A percentile compares a stretch with the other conserved stretches of the same genome.
These are phyloP conservation scores for Pleurotus tuoliensis DNA, from an alignment of 768 basidiomycete species.

Conservation along the genomic window DNA sequence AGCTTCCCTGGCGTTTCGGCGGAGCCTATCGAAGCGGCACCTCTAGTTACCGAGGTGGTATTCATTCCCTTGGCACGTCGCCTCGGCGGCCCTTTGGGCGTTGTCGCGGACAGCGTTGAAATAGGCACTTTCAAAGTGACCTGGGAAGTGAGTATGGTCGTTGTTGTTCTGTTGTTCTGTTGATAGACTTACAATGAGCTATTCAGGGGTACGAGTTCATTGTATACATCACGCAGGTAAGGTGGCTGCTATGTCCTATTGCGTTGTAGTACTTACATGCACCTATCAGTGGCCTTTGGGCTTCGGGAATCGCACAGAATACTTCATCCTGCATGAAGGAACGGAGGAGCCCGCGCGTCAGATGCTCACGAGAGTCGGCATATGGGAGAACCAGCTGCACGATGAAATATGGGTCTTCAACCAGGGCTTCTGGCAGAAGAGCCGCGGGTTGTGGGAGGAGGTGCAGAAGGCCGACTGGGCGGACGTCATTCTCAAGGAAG, in stretches of 20 bases:
- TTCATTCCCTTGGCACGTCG: slow-evolving; percentile 48
- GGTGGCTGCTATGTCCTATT: slow-evolving; percentile 12
- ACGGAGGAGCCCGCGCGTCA: slow-evolving; percentile 46
- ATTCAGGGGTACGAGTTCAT: slow-evolving; percentile 52
- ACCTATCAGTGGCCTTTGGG: slow-evolving; percentile 26
- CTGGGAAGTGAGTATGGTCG: slow-evolving; percentile 49
- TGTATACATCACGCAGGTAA: slow-evolving; percentile 48
- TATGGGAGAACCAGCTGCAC: slow-evolving; percentile 51
- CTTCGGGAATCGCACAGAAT: slow-evolving; percentile 24
- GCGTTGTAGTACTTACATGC: not conserved
- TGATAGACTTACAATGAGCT: not conserved
- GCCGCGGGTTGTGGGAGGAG: slow-evolving; percentile 54
- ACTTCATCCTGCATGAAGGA: slow-evolving; percentile 60
- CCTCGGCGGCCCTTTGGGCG: slow-evolving; percentile 41
- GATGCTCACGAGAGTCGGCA: slow-evolving; percentile 49
- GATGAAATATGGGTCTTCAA: slow-evolving; percentile 79
- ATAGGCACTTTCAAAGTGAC: slow-evolving; percentile 51
- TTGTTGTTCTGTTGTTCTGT: not conserved
- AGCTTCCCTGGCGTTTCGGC: slow-evolving; percentile 45
- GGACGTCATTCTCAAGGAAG: slow-evolving; percentile 67
- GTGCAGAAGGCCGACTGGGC: slow-evolving; percentile 69
- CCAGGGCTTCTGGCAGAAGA: slow-evolving; percentile 64
- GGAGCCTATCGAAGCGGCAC: slow-evolving; percentile 42
- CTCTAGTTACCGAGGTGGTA: slow-evolving; percentile 42
- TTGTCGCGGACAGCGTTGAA: slow-evolving; percentile 45